phyloP scores from a whole-genome alignment of 371 early-diverging fungal species.

The Mucor circinelloides region DNA sequence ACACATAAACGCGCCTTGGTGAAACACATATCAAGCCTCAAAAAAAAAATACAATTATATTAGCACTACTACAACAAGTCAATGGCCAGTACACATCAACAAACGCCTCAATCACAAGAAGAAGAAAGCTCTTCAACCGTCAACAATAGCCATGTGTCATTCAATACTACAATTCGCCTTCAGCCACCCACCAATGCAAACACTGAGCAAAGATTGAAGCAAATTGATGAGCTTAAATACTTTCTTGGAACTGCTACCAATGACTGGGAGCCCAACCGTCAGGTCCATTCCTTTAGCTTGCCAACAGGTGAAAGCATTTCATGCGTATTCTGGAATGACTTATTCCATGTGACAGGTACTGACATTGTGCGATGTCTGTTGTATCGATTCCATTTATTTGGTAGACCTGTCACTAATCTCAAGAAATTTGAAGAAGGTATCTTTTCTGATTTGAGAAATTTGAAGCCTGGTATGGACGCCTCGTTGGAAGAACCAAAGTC shows the following conservation, averaged over 20 bases:
- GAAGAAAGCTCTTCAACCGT: neutral
- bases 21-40: neutral
- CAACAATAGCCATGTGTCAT: neutral
- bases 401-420: constrained; percentile 87
- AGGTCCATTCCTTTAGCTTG: constrained; percentile 70
- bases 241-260: constrained; percentile 65
- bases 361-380: constrained; percentile 97
- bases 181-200: constrained; percentile 34
- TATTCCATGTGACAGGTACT: constrained; percentile 96
- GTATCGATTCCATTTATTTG: constrained; percentile 92
- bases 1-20: constrained; percentile 4
- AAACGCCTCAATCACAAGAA: neutral
- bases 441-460: constrained; percentile 95
- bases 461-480: constrained; percentile 98
- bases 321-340: constrained; percentile 91
- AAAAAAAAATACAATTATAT: neutral
- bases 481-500: constrained; percentile 97
- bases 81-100: neutral
- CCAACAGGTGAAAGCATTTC: constrained; percentile 87
- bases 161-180: constrained; percentile 3
- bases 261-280: constrained; percentile 54
- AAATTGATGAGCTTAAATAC: constrained; percentile 56
- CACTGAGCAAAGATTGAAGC: constrained; percentile 30
- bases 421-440: constrained; percentile 99
- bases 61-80: neutral